Evolutionary conservation across 2,329 filamentous ascomycete species (phyloP), one percentile per base, ranked within the genome.

Genomic region (Fusarium lyarnte): DNA sequence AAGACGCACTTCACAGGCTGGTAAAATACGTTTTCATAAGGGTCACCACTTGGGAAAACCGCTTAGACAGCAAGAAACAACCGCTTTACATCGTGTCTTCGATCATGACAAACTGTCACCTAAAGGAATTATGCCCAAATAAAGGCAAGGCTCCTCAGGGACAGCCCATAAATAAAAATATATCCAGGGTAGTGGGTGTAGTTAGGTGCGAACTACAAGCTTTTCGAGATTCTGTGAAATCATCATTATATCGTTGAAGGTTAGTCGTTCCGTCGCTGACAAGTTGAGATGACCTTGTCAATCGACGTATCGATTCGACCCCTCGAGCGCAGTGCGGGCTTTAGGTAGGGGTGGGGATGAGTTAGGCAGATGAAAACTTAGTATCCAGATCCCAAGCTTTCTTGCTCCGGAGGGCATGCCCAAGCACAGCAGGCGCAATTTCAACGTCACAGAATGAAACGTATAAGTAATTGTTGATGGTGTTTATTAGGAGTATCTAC

Each of bases 401-500:
- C 29, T 49, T 31, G 29, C 46, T 29, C 16, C 21, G 17, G 6
- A 17, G n/a, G 10, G 29, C 46, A 14, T 25, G 27, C n/a, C 31
- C 21, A 31, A 47, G 45, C 14, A 31, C 21, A 31, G 27, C 27
- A 31, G 45, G 31, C n/a, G n/a, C n/a, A 33, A 14, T 35, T 23
- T 23, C 16, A 21, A n/a, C 5, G 7, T 33, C 11, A 35, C 8
- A 39, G 23, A 53, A 27, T 23, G 14, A 13, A 39, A n/a, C 13
- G 8, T 17, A 19, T n/a, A 63, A 12, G 12, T 58, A 39, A 63
- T 21, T 39, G 25, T 35, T 41, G 25, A 64, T 57, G 16, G 45
- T 64, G 45, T 69, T 63, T 64, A 69, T 69, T 67, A 61, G 49
- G 69, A 66, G 51, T 55, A 41, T 55, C 57, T 58, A 35, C 10